Evolutionary conservation across 371 early-diverging fungal genomes (phyloP).

Genomic region (Zychaea mexicana): DNA sequence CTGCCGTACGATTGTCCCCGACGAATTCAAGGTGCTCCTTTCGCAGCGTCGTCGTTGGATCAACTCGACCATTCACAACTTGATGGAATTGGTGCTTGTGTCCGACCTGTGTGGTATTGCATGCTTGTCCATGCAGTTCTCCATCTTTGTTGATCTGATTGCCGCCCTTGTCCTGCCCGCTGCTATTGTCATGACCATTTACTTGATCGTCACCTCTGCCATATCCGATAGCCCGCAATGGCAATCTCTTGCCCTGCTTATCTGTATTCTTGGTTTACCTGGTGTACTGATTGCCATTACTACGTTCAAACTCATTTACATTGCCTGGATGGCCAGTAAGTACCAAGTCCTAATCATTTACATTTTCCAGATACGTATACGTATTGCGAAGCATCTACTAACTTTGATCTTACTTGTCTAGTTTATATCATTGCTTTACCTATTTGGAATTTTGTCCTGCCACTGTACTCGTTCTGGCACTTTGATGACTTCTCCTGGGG

Average conservation of each 20-base stretch:
- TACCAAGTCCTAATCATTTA: neutral
- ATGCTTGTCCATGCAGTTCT: constrained; percentile 90
- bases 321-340: constrained; percentile 78
- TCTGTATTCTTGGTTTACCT: constrained; percentile 76
- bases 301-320: constrained; percentile 78
- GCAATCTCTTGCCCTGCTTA: constrained; percentile 72
- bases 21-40: constrained; percentile 74
- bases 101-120: constrained; percentile 88
- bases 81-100: constrained; percentile 88
- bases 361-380: neutral
- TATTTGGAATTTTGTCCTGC: constrained; percentile 96
- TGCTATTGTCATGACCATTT: constrained; percentile 68
- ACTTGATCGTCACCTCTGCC: constrained; percentile 54
- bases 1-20: constrained; percentile 85
- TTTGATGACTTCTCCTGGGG: constrained; percentile 98
- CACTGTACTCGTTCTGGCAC: constrained; percentile 95
- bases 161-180: constrained; percentile 86
- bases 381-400: neutral
- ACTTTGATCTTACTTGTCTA: constrained; percentile 4
- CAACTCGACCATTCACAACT: constrained; percentile 90
- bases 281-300: constrained; percentile 88
- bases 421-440: constrained; percentile 79
- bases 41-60: constrained; percentile 94
- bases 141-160: constrained; percentile 80
- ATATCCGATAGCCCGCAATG: constrained; percentile 46